phyloP scores from a whole-genome alignment of 2,329 filamentous ascomycete species.

The Thielaviopsis musarum region DNA sequence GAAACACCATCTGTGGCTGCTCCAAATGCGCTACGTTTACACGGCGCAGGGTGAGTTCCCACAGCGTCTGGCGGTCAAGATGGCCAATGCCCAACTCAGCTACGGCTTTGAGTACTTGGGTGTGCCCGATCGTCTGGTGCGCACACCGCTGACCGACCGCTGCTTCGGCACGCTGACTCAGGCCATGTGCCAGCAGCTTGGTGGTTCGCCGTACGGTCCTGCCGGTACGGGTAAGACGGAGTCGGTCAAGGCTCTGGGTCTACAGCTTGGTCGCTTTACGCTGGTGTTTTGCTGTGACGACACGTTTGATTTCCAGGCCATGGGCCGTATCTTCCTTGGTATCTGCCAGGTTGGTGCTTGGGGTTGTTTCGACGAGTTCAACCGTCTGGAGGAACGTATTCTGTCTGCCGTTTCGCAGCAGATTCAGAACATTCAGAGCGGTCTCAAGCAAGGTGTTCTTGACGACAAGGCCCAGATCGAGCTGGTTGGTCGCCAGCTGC shows the following conservation, averaged over 20 bases:
- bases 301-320: constrained; percentile 98
- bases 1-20: constrained; percentile 77
- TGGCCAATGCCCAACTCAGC: constrained; percentile 88
- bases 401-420: constrained; percentile 96
- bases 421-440: constrained; percentile 97
- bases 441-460: constrained; percentile 67
- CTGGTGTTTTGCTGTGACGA: constrained; percentile 99
- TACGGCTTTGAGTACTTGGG: constrained; percentile 98
- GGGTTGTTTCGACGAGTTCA: constrained; percentile 99
- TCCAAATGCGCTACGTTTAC: constrained; percentile 96
- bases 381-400: constrained; percentile 94
- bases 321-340: constrained; percentile 98
- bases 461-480: constrained; percentile 84
- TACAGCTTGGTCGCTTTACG: constrained; percentile 92
- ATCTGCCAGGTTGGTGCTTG: constrained; percentile 98
- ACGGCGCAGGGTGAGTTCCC: constrained; percentile 57
- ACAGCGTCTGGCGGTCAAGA: constrained; percentile 74
- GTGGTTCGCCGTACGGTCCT: constrained; percentile 92
- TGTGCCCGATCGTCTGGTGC: constrained; percentile 86
- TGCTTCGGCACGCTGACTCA: constrained; percentile 98
- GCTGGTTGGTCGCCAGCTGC: constrained; percentile 76
- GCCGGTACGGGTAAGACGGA: constrained; percentile 98
- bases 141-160: constrained; percentile 90
- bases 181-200: constrained; percentile 82
- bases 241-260: constrained; percentile 91